Percentiles rank a stretch among this genome's conserved stretches.
These are phyloP conservation scores for Ophiostoma australiae DNA, from an alignment of 2,329 filamentous ascomycete species.

Conservation along the genomic window DNA sequence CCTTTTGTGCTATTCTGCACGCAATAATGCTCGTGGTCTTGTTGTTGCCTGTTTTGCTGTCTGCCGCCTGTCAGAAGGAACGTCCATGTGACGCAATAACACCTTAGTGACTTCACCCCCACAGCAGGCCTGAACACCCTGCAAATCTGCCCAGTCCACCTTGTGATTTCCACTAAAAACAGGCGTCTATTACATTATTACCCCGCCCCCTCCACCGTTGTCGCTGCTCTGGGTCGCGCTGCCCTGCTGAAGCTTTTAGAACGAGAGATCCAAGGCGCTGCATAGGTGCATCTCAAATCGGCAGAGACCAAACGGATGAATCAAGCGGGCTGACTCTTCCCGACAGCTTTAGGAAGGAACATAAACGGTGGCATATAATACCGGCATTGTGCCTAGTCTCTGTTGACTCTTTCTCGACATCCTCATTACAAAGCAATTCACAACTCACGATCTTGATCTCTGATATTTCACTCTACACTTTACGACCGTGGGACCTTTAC, in stretches of 20 bases:
- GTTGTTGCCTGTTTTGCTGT: constrained; percentile 1
- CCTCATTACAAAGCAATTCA: background rate
- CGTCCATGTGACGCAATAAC: constrained; percentile 13
- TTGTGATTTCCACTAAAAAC: constrained; percentile 9
- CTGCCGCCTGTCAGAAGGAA: background rate
- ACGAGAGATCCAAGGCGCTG: constrained; percentile 1
- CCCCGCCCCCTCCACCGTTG: constrained; percentile 10
- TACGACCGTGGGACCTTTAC: background rate
- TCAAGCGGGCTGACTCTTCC: background rate
- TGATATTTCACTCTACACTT: background rate
- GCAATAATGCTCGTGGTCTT: background rate
- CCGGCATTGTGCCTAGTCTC: background rate
- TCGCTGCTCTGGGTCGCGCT: background rate
- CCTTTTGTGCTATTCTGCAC: background rate
- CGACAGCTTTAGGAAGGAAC: background rate
- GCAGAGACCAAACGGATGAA: background rate
- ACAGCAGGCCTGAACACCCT: background rate
- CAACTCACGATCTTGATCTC: background rate
- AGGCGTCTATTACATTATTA: background rate
- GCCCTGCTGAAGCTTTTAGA: background rate
- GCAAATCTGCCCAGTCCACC: constrained; percentile 7
- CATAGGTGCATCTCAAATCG: background rate
- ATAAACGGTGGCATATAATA: background rate
- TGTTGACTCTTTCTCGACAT: constrained; percentile 2
- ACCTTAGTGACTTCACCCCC: background rate